Evolutionary conservation across 768 basidiomycete species (phyloP), one percentile per base, ranked within the genome.

Genomic region (Crassisporium funariophilum): DNA sequence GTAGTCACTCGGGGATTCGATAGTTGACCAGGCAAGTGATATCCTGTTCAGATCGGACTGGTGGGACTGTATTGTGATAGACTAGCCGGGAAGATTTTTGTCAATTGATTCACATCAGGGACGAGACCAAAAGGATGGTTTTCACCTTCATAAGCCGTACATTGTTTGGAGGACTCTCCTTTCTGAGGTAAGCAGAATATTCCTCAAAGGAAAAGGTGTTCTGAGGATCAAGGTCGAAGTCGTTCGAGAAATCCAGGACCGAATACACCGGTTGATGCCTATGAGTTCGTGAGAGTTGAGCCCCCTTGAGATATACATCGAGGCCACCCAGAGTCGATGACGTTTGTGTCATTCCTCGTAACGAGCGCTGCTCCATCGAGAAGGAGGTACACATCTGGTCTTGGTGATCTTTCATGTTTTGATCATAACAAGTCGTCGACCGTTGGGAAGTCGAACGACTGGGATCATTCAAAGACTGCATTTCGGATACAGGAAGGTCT

Each of bases 261-360:
- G 66, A 66, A 21, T 57, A 61, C 25, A 62, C 57, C 4, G 61
- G 62, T 11, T 61, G 59, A 17, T 57, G 45, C 29, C 50, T 49
- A 50, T 67, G 65, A 2, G 60, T 62, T 17, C 55, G 48, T 1
- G 52, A 52, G 27, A 67, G 54, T 38, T 66, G 44, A 1, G 66
- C 63, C 5, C 67, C 63, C 13, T 67, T 59, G 29, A 67, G 44
- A 50, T 69, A 73, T 9, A 71, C 67, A 43, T 71, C 70, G 12
- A 67, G 50, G 0, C 67, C 69, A 13, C 65, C 68, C n/a, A 70
- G 45, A 1, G 70, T 69, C 3, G 71, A 73, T 6, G 71, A 73
- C 3, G 69, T 67, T 29, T 63, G 69, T 4, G 69, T 68, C 21
- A 33, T 53, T 21, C 33, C 54, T 49, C 50, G 40, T 24, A 47